Evolutionary conservation across 2,329 filamentous ascomycete species (phyloP).

Genomic region (Aspergillus jensenii): DNA sequence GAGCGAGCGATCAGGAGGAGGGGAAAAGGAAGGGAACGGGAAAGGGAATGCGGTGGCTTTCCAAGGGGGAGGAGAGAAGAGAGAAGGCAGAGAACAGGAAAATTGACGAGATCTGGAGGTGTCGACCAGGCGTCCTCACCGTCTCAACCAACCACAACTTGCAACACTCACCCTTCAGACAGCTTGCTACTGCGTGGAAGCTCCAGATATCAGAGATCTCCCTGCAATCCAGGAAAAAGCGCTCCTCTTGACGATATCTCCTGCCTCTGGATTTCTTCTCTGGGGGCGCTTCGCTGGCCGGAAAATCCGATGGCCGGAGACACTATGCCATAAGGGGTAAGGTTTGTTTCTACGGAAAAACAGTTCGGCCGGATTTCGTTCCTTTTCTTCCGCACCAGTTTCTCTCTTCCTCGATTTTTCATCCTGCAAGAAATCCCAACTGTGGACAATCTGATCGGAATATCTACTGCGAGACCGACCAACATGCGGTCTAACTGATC

Average conservation of each 20-base stretch:
- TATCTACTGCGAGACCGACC: not conserved
- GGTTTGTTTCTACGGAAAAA: conserved; percentile 18
- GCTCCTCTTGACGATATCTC: conserved; percentile 10
- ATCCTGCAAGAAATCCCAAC: conserved; percentile 10
- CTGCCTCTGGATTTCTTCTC: conserved; percentile 7
- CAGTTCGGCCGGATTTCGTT: conserved; percentile 11
- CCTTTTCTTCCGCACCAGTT: conserved; percentile 9
- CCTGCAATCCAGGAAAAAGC: not conserved
- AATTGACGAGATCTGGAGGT: conserved; percentile 5
- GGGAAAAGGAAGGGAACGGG: conserved; percentile 24
- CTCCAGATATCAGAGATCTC: not conserved
- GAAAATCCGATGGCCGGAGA: conserved; percentile 12
- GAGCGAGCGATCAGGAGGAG: conserved; percentile 14
- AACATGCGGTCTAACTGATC: not conserved
- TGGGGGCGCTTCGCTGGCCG: conserved; percentile 11
- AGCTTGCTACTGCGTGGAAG: not conserved
- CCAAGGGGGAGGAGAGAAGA: conserved; percentile 1
- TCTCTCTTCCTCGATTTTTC: conserved; percentile 17
- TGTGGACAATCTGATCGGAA: not conserved
- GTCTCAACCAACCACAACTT: not conserved
- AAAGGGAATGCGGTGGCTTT: conserved; percentile 17
- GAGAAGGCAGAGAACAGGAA: conserved; percentile 1
- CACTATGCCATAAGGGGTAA: conserved; percentile 13
- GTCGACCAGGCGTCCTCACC: not conserved
- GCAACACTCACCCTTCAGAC: not conserved